Conservation (phyloP, 345 rosid species). For the Arabis alpina region DNA sequence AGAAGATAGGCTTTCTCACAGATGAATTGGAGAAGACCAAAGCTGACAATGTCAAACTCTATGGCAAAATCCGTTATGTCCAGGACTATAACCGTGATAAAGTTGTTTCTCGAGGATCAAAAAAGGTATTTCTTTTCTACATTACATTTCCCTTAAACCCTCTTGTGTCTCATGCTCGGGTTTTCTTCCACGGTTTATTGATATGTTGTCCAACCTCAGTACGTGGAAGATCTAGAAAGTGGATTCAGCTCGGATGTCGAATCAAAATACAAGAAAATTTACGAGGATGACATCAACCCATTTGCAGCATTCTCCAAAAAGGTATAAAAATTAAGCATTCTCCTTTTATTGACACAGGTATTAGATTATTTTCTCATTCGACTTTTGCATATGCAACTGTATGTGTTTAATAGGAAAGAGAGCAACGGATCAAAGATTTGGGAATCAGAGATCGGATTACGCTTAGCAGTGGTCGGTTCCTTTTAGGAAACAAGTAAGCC, state of each 20-base stretch:
- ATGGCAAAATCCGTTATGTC: conserved; percentile 95
- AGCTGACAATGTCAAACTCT: conserved; percentile 95
- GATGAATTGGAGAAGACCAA: conserved; percentile 86
- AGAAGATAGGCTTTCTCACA: conserved; percentile 71
- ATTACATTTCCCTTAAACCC: background rate
- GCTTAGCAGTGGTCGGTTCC: conserved; percentile 90
- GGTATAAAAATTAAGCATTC: conserved; percentile 49
- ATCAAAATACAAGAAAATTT: conserved; percentile 97
- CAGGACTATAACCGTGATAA: conserved; percentile 94
- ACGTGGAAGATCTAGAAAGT: conserved; percentile 87
- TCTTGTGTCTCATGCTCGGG: conserved; percentile 9
- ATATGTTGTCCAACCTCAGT: conserved; percentile 46
- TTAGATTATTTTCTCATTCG: background rate
- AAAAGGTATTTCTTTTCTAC: conserved; percentile 57
- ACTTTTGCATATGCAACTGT: conserved; percentile 1
- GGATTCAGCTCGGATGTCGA: conserved; percentile 94
- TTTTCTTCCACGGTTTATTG: conserved; percentile 23
- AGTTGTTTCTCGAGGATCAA: conserved; percentile 94
- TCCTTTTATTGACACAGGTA: background rate
- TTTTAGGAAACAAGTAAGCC: conserved; percentile 91
- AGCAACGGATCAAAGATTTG: conserved; percentile 92
- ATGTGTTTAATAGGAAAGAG: conserved; percentile 68
- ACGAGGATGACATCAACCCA: conserved; percentile 97
- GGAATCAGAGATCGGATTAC: conserved; percentile 97
- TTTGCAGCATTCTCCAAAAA: conserved; percentile 98